Conservation (phyloP, 176 grass and related monocot species). For the Thalia dealbata region DNA sequence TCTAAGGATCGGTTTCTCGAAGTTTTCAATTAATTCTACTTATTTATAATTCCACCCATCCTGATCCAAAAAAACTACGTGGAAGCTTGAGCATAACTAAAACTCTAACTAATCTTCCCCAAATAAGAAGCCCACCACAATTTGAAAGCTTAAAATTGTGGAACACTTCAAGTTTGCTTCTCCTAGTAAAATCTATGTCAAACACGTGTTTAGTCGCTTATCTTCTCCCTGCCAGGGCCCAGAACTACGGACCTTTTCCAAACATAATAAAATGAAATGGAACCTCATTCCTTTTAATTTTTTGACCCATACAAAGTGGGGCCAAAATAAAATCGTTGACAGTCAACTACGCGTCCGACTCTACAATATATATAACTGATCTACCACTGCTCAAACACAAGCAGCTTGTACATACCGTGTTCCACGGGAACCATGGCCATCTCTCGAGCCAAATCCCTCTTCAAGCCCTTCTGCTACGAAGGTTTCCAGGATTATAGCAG, state of each 20-base stretch:
- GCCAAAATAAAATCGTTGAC: neutral
- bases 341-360: neutral
- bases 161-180: neutral
- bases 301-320: constrained; percentile 1
- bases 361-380: neutral
- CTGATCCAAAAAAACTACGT: neutral
- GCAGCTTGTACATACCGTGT: neutral
- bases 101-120: neutral
- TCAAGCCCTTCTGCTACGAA: neutral
- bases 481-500: constrained; percentile 25
- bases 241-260: neutral
- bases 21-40: neutral
- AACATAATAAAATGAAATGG: too few species aligned
- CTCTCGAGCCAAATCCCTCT: neutral
- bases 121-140: neutral
- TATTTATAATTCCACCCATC: neutral
- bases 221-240: neutral
- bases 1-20: too few species aligned
- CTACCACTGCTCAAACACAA: neutral
- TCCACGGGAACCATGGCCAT: neutral
- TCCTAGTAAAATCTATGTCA: neutral
- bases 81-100: neutral
- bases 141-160: neutral
- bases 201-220: neutral
- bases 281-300: neutral